Evolutionary conservation across 1,284 basidiomycete species (phyloP).

Genomic region (Mycosarcoma maydis): DNA sequence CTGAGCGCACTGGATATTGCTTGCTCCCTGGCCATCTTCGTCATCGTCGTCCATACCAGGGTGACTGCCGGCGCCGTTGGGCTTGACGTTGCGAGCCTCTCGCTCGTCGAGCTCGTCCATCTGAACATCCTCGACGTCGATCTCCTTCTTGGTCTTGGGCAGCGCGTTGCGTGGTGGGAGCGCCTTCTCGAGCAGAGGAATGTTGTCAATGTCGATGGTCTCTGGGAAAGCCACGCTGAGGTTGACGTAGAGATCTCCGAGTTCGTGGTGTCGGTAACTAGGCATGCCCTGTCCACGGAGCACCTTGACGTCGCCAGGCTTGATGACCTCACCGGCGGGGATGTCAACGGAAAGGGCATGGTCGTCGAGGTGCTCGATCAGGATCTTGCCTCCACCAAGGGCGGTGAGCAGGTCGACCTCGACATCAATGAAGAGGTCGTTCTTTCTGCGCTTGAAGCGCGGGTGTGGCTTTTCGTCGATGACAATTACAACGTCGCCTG

Average conservation of each 20-base stretch:
- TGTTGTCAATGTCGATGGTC: constrained; percentile 75
- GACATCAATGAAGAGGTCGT: constrained; percentile 86
- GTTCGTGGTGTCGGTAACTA: constrained; percentile 94
- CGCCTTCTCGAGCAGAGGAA: constrained; percentile 83
- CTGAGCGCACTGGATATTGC: constrained; percentile 61
- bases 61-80: constrained; percentile 68
- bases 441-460: constrained; percentile 89
- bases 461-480: constrained; percentile 95
- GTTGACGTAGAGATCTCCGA: constrained; percentile 91
- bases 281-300: constrained; percentile 97
- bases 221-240: constrained; percentile 91
- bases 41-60: constrained; percentile 80
- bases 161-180: constrained; percentile 81
- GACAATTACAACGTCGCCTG: constrained; percentile 97
- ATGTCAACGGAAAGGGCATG: constrained; percentile 85
- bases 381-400: constrained; percentile 88
- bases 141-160: constrained; percentile 75
- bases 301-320: constrained; percentile 90
- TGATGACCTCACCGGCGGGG: constrained; percentile 85
- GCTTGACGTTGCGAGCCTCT: constrained; percentile 71
- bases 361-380: constrained; percentile 93
- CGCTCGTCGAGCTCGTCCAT: constrained; percentile 84
- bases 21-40: constrained; percentile 66
- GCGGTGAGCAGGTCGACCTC: constrained; percentile 95
- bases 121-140: constrained; percentile 83